Base-by-base conservation (phyloP, 177 flowering plant species). In the Telopea speciosissima region DNA sequence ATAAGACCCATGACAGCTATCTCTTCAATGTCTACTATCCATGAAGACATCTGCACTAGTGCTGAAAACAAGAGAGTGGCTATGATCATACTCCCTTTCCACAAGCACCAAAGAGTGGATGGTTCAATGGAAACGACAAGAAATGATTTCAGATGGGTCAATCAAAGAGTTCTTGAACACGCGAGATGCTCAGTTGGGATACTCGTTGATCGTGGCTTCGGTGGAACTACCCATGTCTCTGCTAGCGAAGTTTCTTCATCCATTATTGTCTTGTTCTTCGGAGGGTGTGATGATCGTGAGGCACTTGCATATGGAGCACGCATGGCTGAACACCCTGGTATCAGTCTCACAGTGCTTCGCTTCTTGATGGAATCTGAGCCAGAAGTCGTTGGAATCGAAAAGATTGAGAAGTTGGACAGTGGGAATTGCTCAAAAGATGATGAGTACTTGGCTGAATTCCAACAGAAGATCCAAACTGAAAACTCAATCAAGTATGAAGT, bases 241-340 rank as follows among this genome's bases (percentile, higher is more conserved):
- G 85, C 91, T 17, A 86, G 90, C 56, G 79, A 83, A 33, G 85
- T 88, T 28, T 76, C 84, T 40, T 85, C 60, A 12, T 9, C 52
- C 11, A 62, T 90, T 0, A 71, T 81, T 1, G 86, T 84, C 17
- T 68, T 85, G 19, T 90, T 86, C 77, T 88, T 90, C 66, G 97
- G 96, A 0, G 96, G 96, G 1, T 42, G 60, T 14, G 96, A 90
- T 74, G 93, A 90, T 61, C 82, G 83, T 17, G 96, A 90, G 70
- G 90, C 93, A 3, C 83, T 89, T 17, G 86, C 90, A 6, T 90
- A 82, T 71, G 96, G 88, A 0, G 52, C 73, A 11, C 88, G 90
- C 9, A 88, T 90, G 92, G 89, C 90, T 26, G 93, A 89, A 74
- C 98, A 92, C 71, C 94, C 98, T 9, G 98, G 98, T 23, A 83